phyloP scores from a whole-genome alignment of 2,329 filamentous ascomycete species.

The Fusarium sp. region DNA sequence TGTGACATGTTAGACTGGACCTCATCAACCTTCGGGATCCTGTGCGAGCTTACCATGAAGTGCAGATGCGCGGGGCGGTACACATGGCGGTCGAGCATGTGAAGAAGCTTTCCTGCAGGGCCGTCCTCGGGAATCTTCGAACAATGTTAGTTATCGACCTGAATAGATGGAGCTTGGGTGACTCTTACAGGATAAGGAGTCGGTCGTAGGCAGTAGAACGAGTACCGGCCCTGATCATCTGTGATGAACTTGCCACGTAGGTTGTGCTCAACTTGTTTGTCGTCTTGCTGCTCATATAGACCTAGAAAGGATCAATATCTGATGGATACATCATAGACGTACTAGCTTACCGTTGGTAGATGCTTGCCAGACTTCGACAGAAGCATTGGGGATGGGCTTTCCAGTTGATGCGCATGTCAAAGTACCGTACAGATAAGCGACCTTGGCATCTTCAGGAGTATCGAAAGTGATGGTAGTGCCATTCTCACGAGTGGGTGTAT shows the following conservation, averaged over 20 bases:
- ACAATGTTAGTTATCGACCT: not conserved
- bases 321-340: fast-evolving
- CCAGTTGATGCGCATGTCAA: slow-evolving; percentile 70
- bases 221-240: slow-evolving; percentile 73
- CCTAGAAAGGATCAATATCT: slow-evolving; percentile 45
- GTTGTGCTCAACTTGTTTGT: slow-evolving; percentile 78
- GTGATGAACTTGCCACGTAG: slow-evolving; percentile 80
- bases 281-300: slow-evolving; percentile 80
- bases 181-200: slow-evolving; percentile 64
- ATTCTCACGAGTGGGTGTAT: slow-evolving; percentile 78
- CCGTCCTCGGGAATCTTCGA: slow-evolving; percentile 60
- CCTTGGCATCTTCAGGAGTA: slow-evolving; percentile 62
- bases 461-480: slow-evolving; percentile 74
- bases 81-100: slow-evolving; percentile 67
- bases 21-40: fast-evolving
- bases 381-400: slow-evolving; percentile 73
- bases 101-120: slow-evolving; percentile 65
- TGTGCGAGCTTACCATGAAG: slow-evolving; percentile 60
- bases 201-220: slow-evolving; percentile 71
- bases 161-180: not conserved
- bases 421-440: slow-evolving; percentile 74
- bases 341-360: slow-evolving; percentile 72
- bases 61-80: slow-evolving; percentile 72
- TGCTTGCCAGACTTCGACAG: slow-evolving; percentile 84
- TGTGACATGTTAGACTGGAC: slow-evolving; percentile 5